phyloP scores from a whole-genome alignment of 1,284 basidiomycete genomes.

The Lignosus rhinocerotis region DNA sequence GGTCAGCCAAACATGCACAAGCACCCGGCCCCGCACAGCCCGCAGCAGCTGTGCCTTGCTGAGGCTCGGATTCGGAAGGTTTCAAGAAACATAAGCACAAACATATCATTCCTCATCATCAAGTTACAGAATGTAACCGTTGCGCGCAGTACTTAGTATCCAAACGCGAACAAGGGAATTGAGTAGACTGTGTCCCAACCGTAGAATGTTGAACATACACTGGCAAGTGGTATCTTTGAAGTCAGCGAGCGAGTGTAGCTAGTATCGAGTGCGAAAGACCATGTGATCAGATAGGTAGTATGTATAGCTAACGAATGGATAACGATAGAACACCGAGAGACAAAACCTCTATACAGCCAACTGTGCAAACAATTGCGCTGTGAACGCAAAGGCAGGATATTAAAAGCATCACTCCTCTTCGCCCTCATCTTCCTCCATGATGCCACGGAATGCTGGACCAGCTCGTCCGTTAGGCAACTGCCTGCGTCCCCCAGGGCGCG shows the following conservation, averaged over 20 bases:
- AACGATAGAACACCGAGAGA: conserved; percentile 12
- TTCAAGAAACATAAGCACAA: too few relatives aligned
- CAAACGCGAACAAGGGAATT: neutral
- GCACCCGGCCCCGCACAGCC: conserved; percentile 19
- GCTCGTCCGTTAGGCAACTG: conserved; percentile 63
- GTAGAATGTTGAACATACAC: conserved; percentile 1
- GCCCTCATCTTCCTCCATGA: conserved; percentile 77
- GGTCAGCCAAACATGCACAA: conserved; percentile 29
- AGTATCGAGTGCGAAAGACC: neutral
- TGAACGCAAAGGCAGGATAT: neutral
- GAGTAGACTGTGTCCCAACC: neutral
- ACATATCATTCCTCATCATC: too few relatives aligned
- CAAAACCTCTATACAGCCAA: conserved; percentile 12
- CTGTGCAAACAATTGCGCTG: conserved; percentile 1
- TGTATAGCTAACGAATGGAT: conserved; percentile 11
- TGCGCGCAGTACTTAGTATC: neutral
- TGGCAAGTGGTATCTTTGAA: conserved; percentile 8
- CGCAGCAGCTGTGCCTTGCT: neutral
- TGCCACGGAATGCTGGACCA: conserved; percentile 64
- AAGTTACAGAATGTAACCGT: too few relatives aligned
- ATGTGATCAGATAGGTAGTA: neutral
- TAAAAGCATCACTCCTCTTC: conserved; percentile 52
- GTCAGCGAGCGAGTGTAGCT: neutral
- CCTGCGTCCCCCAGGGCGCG: conserved; percentile 48
- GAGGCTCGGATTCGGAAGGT: too few relatives aligned